Percentiles rank a stretch among this genome's conserved stretches.
These are phyloP conservation scores for Barnettozyma siamensis DNA, from an alignment of 805 yeast genomes.

Conservation along the genomic window DNA sequence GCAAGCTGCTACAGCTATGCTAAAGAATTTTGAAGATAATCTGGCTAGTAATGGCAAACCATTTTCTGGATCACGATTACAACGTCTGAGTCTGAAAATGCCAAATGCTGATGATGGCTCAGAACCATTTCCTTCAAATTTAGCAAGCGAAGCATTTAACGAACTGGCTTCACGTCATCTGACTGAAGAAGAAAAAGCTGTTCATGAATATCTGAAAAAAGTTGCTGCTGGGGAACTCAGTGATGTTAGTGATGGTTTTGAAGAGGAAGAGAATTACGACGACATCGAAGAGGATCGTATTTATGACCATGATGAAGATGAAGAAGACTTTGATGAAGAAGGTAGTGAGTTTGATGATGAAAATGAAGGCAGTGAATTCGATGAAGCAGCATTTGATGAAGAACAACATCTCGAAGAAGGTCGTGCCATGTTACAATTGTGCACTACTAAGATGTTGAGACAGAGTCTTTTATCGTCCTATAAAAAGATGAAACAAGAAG, in stretches of 20 bases:
- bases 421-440: slow-evolving; percentile 70
- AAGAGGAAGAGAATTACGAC: slow-evolving; percentile 20
- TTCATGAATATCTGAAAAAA: slow-evolving; percentile 12
- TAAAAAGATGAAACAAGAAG: slow-evolving; percentile 76
- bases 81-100: not conserved
- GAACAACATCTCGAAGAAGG: slow-evolving; percentile 72
- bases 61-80: not conserved
- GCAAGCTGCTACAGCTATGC: not conserved
- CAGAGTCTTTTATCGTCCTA: slow-evolving; percentile 69
- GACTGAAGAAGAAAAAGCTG: slow-evolving; percentile 22
- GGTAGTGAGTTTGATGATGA: slow-evolving; percentile 33
- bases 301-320: slow-evolving; percentile 10
- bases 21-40: not conserved
- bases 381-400: slow-evolving; percentile 41
- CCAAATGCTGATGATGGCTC: not conserved
- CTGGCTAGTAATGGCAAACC: not conserved
- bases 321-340: slow-evolving; percentile 23
- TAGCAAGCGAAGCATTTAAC: not conserved
- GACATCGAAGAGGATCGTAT: slow-evolving; percentile 16
- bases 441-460: slow-evolving; percentile 73
- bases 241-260: slow-evolving; percentile 16
- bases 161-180: slow-evolving; percentile 23
- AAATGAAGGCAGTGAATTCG: slow-evolving; percentile 34
- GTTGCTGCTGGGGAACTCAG: slow-evolving; percentile 5
- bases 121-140: no score